Evolutionary conservation across 192 early-diverging fungal genomes (phyloP), one percentile per base, ranked within the genome.

Genomic region (Linnemannia zychae): DNA sequence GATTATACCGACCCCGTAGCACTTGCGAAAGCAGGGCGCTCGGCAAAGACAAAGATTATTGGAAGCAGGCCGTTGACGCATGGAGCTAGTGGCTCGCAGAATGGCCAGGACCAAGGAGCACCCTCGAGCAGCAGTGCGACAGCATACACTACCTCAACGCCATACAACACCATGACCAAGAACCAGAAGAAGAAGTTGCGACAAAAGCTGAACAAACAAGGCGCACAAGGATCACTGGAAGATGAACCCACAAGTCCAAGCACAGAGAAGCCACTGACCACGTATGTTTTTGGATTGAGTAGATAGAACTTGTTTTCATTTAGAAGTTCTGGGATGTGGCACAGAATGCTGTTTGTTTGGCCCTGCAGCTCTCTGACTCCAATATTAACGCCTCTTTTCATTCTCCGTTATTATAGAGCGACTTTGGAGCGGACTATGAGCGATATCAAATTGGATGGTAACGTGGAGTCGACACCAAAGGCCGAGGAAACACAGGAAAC

Each of bases 1-100:
- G 93, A 71, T 71, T 92, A 85, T 52, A 76, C 83, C 47, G 83
- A 87, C 53, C 75, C 89, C 31, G 72, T 67, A 37, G 75, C 87
- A 2, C 31, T 83, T 18, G 81, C 75, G 28, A 77, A 88, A 22
- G 84, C 82, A 28, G 79, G 78, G 52, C 69, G 88, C 31, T 34
- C 83, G 52, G 65, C 79, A 15, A 84, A 88, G 33, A 65, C 81
- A 13, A 84, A 74, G 78, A 80, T 78, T 53, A 79, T 84, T 3
- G 75, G 72, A 52, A 84, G 71, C 74, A 77, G 75, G 53, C 88
- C 74, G 15, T 47, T 67, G 71, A 83, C 71, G 47, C 79, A 78
- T 75, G 57, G 67, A 52, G 69, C 47, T 7, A 18, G 67, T 24
- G 40, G 73, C 28, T 37, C 46, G 4, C 65, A 52, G 44, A 33